These are phyloP conservation scores for Trichophyton rubrum DNA, from an alignment of 2,329 filamentous ascomycete genomes.

Conservation along the genomic window DNA sequence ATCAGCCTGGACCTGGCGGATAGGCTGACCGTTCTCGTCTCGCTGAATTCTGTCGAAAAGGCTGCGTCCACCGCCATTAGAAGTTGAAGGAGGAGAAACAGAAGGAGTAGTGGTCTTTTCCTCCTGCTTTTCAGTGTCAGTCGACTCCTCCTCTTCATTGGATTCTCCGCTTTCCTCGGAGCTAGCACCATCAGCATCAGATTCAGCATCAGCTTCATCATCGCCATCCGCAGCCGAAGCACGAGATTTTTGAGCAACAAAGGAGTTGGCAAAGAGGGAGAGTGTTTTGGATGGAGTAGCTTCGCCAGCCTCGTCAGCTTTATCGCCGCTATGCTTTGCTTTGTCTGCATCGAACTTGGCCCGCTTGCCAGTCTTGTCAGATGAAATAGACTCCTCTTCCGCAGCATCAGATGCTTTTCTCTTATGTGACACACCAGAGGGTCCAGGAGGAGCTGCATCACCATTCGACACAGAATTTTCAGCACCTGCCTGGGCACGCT, in stretches of 20 bases:
- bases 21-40: constrained; percentile 18
- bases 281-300: constrained; percentile 9
- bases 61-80: constrained; percentile 19
- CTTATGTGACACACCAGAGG: constrained; percentile 2
- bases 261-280: constrained; percentile 14
- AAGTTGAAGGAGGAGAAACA: constrained; percentile 9
- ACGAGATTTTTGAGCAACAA: constrained; percentile 10
- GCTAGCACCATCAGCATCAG: neutral
- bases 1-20: constrained; percentile 12
- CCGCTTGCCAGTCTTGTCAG: constrained; percentile 6
- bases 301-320: constrained; percentile 7
- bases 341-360: neutral
- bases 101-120: constrained; percentile 8
- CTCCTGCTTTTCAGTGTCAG: constrained; percentile 10
- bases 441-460: neutral
- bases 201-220: neutral
- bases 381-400: neutral
- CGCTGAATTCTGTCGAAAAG: constrained; percentile 26
- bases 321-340: neutral
- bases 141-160: constrained; percentile 8
- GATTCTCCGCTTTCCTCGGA: neutral
- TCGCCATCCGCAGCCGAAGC: neutral
- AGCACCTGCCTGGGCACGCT: neutral
- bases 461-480: neutral
- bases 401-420: constrained; percentile 9